Evolutionary conservation across 2,329 filamentous ascomycete genomes (phyloP).

Genomic region (Paraconiothyrium brasiliense): DNA sequence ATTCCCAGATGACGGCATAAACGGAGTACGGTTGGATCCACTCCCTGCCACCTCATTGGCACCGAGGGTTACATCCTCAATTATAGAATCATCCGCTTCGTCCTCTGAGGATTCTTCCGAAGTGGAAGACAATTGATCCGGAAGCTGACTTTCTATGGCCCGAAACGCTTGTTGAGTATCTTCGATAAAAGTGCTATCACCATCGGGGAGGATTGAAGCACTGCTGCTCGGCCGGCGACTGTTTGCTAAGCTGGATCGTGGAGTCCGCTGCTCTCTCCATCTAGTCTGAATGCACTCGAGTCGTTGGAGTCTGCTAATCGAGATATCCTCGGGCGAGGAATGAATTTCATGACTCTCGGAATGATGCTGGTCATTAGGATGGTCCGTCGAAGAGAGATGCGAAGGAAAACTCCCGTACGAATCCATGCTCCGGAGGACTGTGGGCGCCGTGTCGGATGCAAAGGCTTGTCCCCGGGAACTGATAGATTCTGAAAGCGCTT

Average conservation of each 20-base stretch:
- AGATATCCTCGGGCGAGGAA: constrained; percentile 15
- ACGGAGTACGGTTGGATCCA: neutral
- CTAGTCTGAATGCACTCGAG: constrained; percentile 37
- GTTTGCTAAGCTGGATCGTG: constrained; percentile 18
- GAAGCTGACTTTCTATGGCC: constrained; percentile 54
- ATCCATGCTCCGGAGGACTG: constrained; percentile 34
- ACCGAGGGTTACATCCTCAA: neutral
- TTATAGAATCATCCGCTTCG: neutral
- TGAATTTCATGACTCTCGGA: neutral
- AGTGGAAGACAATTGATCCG: constrained; percentile 33
- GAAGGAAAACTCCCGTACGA: constrained; percentile 49
- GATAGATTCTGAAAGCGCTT: constrained; percentile 1
- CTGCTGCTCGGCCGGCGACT: neutral
- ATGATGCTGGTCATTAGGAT: constrained; percentile 6
- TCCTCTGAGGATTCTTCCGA: constrained; percentile 26
- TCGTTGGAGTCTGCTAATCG: constrained; percentile 35
- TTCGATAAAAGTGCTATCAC: constrained; percentile 47
- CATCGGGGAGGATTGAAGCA: constrained; percentile 8
- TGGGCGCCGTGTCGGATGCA: constrained; percentile 5
- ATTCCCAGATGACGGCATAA: constrained; percentile 2
- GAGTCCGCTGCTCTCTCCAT: constrained; percentile 31
- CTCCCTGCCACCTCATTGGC: neutral
- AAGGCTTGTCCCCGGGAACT: constrained; percentile 1
- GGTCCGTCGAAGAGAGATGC: constrained; percentile 24
- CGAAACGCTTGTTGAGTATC: constrained; percentile 55